These are phyloP conservation scores for Blastomyces parvus DNA, from an alignment of 2,329 filamentous ascomycete species.

Conservation along the genomic window DNA sequence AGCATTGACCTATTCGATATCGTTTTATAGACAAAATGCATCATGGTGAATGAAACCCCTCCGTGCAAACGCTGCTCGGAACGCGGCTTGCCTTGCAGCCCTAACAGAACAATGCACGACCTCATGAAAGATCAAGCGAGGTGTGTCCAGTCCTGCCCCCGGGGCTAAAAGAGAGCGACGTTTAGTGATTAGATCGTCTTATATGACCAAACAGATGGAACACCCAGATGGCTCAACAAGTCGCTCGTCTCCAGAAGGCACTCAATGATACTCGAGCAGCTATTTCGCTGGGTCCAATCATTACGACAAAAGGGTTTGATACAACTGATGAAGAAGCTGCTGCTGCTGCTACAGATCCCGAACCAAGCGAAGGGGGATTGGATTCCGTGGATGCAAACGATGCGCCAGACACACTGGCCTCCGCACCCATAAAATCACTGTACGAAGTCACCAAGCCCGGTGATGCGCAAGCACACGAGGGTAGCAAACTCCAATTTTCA, in stretches of 20 bases:
- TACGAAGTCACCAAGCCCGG: conserved; percentile 42
- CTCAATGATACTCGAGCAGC: conserved; percentile 12
- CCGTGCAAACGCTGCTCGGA: conserved; percentile 14
- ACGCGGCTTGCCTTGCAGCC: conserved; percentile 12
- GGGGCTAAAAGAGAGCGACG: background rate
- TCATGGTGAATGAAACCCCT: conserved; percentile 13
- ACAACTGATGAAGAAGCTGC: conserved; percentile 2
- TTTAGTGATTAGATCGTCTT: background rate
- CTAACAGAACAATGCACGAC: conserved; percentile 14
- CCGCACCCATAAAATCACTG: conserved; percentile 39
- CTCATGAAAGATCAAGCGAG: conserved; percentile 13
- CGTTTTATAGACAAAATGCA: conserved; percentile 12
- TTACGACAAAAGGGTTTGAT: conserved; percentile 2
- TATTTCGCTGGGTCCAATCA: conserved; percentile 9
- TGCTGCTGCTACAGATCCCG: background rate
- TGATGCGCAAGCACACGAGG: conserved; percentile 29
- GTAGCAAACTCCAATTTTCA: conserved; percentile 25
- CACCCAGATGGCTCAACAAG: conserved; percentile 10
- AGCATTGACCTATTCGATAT: background rate
- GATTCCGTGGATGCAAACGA: conserved; percentile 6
- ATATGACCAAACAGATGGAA: conserved; percentile 11
- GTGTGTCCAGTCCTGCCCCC: background rate
- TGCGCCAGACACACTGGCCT: conserved; percentile 26
- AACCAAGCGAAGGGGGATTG: conserved; percentile 7
- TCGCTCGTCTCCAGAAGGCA: conserved; percentile 11